These are phyloP conservation scores for Sphagnum contortum DNA, from an alignment of 225 moss, liverwort and hornwort species.

Conservation along the genomic window DNA sequence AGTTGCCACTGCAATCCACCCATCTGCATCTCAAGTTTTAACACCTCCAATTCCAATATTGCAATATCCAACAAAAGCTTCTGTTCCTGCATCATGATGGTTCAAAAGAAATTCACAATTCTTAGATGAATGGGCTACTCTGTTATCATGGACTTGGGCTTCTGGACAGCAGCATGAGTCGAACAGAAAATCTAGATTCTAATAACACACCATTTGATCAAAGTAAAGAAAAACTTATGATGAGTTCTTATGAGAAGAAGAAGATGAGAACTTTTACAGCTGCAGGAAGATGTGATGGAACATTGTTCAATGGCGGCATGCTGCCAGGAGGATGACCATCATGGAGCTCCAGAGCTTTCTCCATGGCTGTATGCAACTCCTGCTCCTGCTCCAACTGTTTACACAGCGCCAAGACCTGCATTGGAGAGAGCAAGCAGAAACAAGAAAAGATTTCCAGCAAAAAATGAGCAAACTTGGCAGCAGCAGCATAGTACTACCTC, in stretches of 20 bases:
- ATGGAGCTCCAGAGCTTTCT: constrained; percentile 28
- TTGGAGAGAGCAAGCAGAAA: too few species aligned
- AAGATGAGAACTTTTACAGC: constrained; percentile 15
- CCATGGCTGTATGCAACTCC: constrained; percentile 40
- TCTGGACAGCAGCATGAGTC: too few species aligned
- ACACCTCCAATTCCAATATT: constrained; percentile 47
- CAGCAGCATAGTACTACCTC: too few species aligned
- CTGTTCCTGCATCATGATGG: constrained; percentile 22
- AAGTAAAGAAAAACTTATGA: too few species aligned
- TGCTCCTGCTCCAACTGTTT: constrained; percentile 56
- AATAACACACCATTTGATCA: too few species aligned
- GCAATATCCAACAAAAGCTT: constrained; percentile 57
- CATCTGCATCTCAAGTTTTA: constrained; percentile 52
- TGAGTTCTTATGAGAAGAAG: too few species aligned
- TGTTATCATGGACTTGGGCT: too few species aligned
- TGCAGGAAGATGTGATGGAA: constrained; percentile 30
- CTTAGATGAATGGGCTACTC: too few species aligned
- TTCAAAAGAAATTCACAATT: too few species aligned
- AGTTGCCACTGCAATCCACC: constrained; percentile 38
- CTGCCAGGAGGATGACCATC: not conserved
- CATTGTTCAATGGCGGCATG: constrained; percentile 15
- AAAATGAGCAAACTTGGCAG: too few species aligned
- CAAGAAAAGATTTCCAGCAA: too few species aligned
- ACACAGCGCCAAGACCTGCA: constrained; percentile 58
- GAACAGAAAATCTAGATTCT: too few species aligned